Evolutionary conservation across 441 rosid species (phyloP), one percentile per base, ranked within the genome.

Genomic region (Metrosideros polymorpha): DNA sequence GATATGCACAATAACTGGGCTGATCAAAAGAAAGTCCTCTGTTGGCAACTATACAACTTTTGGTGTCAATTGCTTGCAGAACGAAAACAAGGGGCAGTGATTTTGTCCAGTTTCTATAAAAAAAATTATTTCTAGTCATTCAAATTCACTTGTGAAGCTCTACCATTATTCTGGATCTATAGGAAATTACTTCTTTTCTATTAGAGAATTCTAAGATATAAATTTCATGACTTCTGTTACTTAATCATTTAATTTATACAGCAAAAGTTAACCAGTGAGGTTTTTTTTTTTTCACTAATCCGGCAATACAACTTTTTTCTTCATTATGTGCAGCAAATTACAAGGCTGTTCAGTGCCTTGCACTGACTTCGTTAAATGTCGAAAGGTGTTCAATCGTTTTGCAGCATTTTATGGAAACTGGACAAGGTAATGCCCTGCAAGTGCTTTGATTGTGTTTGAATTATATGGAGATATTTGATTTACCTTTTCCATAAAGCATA

Each of bases 261-360:
- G 79, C 47, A 66, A 24, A 71, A 71, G 76, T 71, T 71, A 71
- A 71, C n/a, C 8, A 5, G n/a, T 39, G 47, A 71, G 13, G 43
- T 19, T 75, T 17, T 82, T 27, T 25, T 50, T 66, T 71, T 19
- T 19, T 82, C 10, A 61, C 84, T 18, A 85, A 52, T 45, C 57
- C 22, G 43, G 77, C 1, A 6, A 14, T 55, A 42, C 54, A 42
- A 63, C 66, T 71, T 82, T 51, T 82, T 77, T 56, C 24, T 84
- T 85, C 71, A 76, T 25, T 59, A n/a, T 55, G 19, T 88, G 50
- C 91, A 96, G 99, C 99, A 90, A 97, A 97, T 91, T 96, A 94
- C 91, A 95, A 90, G 93, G 99, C 99, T 89, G 99, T 97, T 82
- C 90, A 92, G 77, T 97, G 99, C 85, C 98, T 97, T 91, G 95